Evolutionary conservation across 192 early-diverging fungal genomes (phyloP), one percentile per base, ranked within the genome.

Genomic region (Chytriomyces confervae): DNA sequence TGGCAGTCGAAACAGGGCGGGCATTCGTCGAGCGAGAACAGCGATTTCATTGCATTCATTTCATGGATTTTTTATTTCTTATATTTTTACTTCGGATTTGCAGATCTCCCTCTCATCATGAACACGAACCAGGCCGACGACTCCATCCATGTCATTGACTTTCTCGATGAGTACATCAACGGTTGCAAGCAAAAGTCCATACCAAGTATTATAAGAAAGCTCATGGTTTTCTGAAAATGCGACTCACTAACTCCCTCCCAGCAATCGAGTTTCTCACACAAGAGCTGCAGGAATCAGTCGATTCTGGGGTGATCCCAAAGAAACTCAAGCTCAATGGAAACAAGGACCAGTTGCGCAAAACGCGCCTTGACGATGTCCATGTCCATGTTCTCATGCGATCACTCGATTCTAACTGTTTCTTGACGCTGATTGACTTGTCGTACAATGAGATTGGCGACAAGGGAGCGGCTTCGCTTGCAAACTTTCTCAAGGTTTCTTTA

Each of bases 1-100:
- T 92, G 85, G 82, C 94, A 95, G 83, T 95, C 94, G 82, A 95
- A 95, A 78, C 94, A 95, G 23, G 65, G 64, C 36, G 76, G 76
- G 66, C 65, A 68, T 10, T 36, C 36, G 36, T 45, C 23, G 3
- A 20, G 53, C 53, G 13, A 13, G 16, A 57, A 20, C 16, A 57
- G 53, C 53, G 53, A 20, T 18, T 57, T 57, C 53, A 57, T 57
- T 57, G 36, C 36, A 36, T 36, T 4, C 36, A 36, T 36, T 36
- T 0, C 36, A 36, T 36, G 36, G 36, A 36, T 36, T 36, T 36
- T 2, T 1, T 60, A 0, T n/a, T n/a, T n/a, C n/a, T n/a, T n/a
- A n/a, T n/a, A n/a, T n/a, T n/a, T n/a, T n/a, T n/a, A n/a, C n/a
- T n/a, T n/a, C n/a, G 57, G 16, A 60, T 23, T 60, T 60, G 1